Base-by-base conservation (phyloP, 1,139 yeast species). In the Lodderomyces theae region DNA sequence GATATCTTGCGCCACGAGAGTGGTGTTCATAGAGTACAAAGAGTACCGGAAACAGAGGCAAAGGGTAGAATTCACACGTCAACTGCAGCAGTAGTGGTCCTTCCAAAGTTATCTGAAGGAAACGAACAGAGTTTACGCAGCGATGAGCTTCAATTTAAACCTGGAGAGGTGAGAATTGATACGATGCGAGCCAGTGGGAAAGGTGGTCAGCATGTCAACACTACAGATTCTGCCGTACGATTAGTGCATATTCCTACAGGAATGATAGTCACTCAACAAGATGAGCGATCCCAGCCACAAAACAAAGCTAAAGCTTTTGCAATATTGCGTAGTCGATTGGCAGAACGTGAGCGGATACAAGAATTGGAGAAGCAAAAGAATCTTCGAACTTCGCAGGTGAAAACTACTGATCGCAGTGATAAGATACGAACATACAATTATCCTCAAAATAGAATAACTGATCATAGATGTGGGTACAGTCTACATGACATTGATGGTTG, bases 121-220 rank as follows among this genome's bases (percentile, higher is more conserved):
- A 83, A 75, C 26, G 80, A 76, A 44, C 52, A 64, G 11, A 80
- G 82, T 26, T 74, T 83, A 13, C 60, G 58, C 22, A 66, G 62
- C n/a, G 86, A 82, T 46, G 94, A 86, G 53, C 66, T 92, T 36
- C 78, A 78, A 45, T 88, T 92, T 62, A 82, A 80, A 13, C 88
- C 94, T 0, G 95, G 87, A 3, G 98, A 92, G 54, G 82, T 92
- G 12, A 74, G 96, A 46, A 79, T 92, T 4, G 98, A 94, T 60
- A 88, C 94, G 11, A 94, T 90, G 97, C 72, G 98, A 53, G 88
- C 98, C 0, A 82, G 96, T 41, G 99, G 98, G 3, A 86, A 95
- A 49, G 99, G 99, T 42, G 99, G 99, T 0, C 99, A 92, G 64
- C 98, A 94, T 58, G 99, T 92, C 37, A 92, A 94, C 58, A 92